phyloP scores from a whole-genome alignment of 441 rosid species.

The Brassica balearica region DNA sequence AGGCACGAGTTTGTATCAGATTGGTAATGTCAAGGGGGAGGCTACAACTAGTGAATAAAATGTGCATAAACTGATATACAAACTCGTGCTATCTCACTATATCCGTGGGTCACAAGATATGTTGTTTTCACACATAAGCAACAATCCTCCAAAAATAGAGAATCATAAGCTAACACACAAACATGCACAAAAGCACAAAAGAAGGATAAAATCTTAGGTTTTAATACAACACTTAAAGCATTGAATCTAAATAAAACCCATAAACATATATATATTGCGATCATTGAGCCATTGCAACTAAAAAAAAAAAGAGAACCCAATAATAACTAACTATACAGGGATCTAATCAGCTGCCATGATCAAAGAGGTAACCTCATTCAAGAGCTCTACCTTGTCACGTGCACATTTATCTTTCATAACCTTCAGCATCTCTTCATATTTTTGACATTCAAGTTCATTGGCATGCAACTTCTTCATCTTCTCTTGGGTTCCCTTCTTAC shows the following conservation, averaged over 20 bases:
- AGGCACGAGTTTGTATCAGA: constrained; percentile 37
- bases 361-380: not conserved
- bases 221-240: not conserved
- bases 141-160: not conserved
- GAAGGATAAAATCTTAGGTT: not conserved
- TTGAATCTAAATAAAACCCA: not conserved
- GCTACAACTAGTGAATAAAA: not conserved
- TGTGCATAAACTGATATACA: not conserved
- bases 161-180: not conserved
- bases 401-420: not conserved
- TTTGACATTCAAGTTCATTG: not conserved
- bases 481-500: not conserved
- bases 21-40: not conserved
- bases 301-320: not conserved
- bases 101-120: no score
- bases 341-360: not conserved
- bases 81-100: no score
- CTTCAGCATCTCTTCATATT: not conserved
- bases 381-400: not conserved
- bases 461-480: not conserved
- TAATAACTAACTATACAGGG: not conserved
- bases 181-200: not conserved
- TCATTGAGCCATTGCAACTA: not conserved
- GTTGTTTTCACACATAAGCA: not conserved
- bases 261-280: not conserved